Evolutionary conservation across 2,329 filamentous ascomycete species (phyloP).

Genomic region (Didymella pinodella): DNA sequence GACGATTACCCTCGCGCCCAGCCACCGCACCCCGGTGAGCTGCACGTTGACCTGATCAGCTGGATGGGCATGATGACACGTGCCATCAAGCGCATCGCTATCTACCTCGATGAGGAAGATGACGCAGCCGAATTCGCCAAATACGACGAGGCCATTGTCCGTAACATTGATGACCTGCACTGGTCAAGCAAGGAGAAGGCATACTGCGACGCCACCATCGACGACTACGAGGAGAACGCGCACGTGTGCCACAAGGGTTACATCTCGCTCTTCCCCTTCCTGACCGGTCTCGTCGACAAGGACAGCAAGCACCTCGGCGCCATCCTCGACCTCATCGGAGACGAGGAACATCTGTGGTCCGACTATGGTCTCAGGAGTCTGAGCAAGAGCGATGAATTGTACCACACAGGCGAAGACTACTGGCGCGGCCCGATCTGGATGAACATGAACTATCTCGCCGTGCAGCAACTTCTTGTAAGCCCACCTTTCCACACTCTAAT

Average conservation of each 20-base stretch:
- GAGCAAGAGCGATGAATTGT: slow-evolving; percentile 81
- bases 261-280: slow-evolving; percentile 89
- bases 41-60: slow-evolving; percentile 91
- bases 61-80: slow-evolving; percentile 98
- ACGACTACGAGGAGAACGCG: slow-evolving; percentile 89
- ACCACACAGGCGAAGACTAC: slow-evolving; percentile 94
- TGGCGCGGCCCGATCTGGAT: slow-evolving; percentile 97
- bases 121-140: slow-evolving; percentile 76
- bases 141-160: slow-evolving; percentile 77
- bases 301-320: slow-evolving; percentile 77
- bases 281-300: slow-evolving; percentile 78
- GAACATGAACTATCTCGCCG: slow-evolving; percentile 91
- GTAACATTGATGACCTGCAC: slow-evolving; percentile 91
- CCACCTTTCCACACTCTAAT: background rate
- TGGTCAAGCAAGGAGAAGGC: slow-evolving; percentile 83
- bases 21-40: slow-evolving; percentile 92
- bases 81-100: slow-evolving; percentile 81
- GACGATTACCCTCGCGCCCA: slow-evolving; percentile 96
- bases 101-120: slow-evolving; percentile 75
- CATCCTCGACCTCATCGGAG: slow-evolving; percentile 77
- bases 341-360: slow-evolving; percentile 90
- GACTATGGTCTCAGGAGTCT: slow-evolving; percentile 87
- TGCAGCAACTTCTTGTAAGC: slow-evolving; percentile 74
- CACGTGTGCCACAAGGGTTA: slow-evolving; percentile 98
- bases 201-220: slow-evolving; percentile 94